Evolutionary conservation across 116 monocot genomes (phyloP).

Genomic region (Posidonia oceanica): DNA sequence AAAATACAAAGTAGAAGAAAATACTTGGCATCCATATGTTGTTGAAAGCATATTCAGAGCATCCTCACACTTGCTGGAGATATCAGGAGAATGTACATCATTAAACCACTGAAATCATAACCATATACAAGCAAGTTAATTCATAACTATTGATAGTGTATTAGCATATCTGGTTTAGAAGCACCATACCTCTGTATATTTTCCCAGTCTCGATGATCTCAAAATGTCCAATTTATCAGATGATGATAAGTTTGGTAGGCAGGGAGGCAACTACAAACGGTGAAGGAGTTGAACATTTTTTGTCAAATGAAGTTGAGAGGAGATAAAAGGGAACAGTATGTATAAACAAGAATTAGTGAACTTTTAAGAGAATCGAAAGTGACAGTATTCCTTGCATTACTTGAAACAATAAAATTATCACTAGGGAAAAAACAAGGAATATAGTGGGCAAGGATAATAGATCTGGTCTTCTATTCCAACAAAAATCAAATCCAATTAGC

Average conservation of each 20-base stretch:
- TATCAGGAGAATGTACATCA: conserved; percentile 73
- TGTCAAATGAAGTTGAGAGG: too few species aligned
- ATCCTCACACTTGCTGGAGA: conserved; percentile 70
- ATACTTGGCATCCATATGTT: conserved; percentile 72
- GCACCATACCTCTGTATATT: conserved; percentile 67
- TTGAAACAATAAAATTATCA: conserved; percentile 1
- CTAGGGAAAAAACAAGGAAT: neutral
- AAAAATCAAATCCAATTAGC: too few species aligned
- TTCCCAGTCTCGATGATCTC: conserved; percentile 54
- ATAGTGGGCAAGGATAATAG: too few species aligned
- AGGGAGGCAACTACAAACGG: conserved; percentile 60
- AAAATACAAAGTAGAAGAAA: neutral
- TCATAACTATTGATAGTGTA: neutral
- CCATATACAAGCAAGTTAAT: conserved; percentile 2
- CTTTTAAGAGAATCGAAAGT: neutral
- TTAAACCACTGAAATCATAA: conserved; percentile 70
- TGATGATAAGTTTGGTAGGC: conserved; percentile 66
- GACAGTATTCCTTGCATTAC: neutral
- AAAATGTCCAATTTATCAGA: conserved; percentile 38
- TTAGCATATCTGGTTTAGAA: neutral
- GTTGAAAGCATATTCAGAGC: conserved; percentile 57
- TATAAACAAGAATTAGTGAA: neutral
- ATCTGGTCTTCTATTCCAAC: too few species aligned
- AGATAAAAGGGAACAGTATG: neutral
- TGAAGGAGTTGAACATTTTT: too few species aligned